Evolutionary conservation across 1,284 basidiomycete genomes (phyloP).

Genomic region (Trametes sp.): DNA sequence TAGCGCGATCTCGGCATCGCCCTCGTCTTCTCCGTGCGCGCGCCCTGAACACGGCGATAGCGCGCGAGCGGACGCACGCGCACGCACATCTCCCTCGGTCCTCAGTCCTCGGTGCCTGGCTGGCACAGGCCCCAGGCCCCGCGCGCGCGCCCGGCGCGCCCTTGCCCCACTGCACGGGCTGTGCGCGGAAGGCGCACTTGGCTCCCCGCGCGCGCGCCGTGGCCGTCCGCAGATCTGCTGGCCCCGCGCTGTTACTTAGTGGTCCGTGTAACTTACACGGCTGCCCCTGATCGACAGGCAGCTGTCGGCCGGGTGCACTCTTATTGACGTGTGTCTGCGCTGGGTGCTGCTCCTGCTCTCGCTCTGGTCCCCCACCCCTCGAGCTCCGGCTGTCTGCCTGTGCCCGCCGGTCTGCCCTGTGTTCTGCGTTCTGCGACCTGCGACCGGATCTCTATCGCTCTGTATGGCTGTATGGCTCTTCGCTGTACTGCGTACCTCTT

Average conservation of each 20-base stretch:
- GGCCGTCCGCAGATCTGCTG: background rate
- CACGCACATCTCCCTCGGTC: constrained; percentile 1
- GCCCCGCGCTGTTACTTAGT: too few species aligned
- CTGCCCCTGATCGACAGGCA: constrained; percentile 9
- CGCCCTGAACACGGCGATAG: background rate
- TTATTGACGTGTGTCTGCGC: constrained; percentile 8
- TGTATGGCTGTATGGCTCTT: background rate
- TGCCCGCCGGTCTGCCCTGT: background rate
- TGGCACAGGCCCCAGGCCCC: too few species aligned
- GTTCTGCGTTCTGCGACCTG: background rate
- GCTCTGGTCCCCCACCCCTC: background rate
- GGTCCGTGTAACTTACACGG: too few species aligned
- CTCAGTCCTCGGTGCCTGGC: constrained; percentile 22
- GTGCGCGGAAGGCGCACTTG: background rate
- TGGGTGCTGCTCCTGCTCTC: background rate
- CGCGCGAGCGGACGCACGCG: background rate
- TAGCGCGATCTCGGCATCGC: constrained; percentile 1
- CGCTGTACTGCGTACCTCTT: background rate
- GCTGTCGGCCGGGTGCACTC: constrained; percentile 11
- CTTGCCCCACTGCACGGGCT: too few species aligned
- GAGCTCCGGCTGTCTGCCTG: background rate
- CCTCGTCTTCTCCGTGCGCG: background rate
- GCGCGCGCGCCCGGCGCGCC: too few species aligned
- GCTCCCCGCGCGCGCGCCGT: background rate
- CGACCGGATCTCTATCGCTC: too few species aligned